Base-by-base conservation (phyloP, 176 grass and related monocot genomes). In the Tillandsia fasciculata region DNA sequence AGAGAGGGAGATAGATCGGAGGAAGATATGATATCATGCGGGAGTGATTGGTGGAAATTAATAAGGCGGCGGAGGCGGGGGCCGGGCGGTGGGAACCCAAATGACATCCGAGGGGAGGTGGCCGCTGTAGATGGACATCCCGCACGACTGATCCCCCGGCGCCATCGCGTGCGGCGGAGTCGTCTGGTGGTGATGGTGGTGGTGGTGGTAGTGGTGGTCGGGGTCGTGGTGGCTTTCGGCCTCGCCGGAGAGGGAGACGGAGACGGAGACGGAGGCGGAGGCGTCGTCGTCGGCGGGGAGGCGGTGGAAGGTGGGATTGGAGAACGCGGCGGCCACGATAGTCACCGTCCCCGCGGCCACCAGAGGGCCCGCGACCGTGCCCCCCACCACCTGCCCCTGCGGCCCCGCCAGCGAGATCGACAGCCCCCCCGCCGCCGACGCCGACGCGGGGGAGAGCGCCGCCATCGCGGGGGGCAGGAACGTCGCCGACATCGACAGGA, bases 311-410 rank as follows among this genome's bases (percentile, higher is more conserved):
- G 90, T 90, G 14, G 95, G 90, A 67, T 88, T 94, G 8, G 83
- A 85, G 81, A 99, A 94, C 6, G 82, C 87, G 0, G 95, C 95
- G 0, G 85, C 82, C 58, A 99, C 84, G 64, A 99, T 48, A 26
- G 90, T 80, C 23, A 99, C 83, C 15, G 70, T 88, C 11, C 90
- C 80, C 1, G 86, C 87, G 17, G 95, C 87, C 69, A 90, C 63
- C 52, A 99, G 79, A 24, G 87, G 87, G 24, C 95, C 95, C 0
- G 59, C 82, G 0, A 90, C 82, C 49, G 84, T 80, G 26, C 95
- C 95, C 8, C 95, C 95, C 68, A 99, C 72, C 71, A 99, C 70
- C 82, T 90, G 95, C 48, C 95, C 95, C 71, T 99, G 95, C 53
- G 87, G 87, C 1, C 95, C 95, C 0, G 95, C 82, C 7, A 99